A percentile compares a stretch with the other conserved stretches of the same genome.
Evolutionary conservation across 495 filamentous ascomycete species (phyloP).

Genomic region (Xylona heveae): DNA sequence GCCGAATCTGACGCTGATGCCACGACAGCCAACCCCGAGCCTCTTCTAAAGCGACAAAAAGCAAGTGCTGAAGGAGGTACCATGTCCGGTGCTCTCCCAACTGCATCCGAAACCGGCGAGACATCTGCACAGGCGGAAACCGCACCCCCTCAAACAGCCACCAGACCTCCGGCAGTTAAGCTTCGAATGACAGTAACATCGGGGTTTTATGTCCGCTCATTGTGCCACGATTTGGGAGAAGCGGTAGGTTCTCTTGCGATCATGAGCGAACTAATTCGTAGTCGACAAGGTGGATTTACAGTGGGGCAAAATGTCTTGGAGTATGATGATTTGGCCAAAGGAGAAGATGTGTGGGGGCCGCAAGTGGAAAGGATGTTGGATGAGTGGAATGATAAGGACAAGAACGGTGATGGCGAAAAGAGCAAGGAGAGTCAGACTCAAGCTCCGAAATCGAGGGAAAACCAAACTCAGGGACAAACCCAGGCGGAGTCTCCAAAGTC

Average conservation of each 20-base stretch:
- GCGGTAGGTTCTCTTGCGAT: conserved; percentile 60
- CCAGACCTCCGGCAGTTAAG: conserved; percentile 51
- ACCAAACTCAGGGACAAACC: too few relatives aligned
- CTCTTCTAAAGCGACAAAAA: too few relatives aligned
- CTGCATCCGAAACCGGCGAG: conserved; percentile 25
- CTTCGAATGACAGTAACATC: conserved; percentile 85
- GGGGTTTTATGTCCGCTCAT: conserved; percentile 89
- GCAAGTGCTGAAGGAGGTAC: background rate
- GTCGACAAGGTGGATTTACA: conserved; percentile 58
- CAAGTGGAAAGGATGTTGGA: conserved; percentile 47
- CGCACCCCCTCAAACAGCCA: too few relatives aligned
- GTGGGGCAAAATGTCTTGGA: conserved; percentile 57
- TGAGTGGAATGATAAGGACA: too few relatives aligned
- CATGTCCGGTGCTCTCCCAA: conserved; percentile 13
- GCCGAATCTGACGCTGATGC: background rate
- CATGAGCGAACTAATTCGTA: conserved; percentile 71
- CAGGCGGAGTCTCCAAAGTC: too few relatives aligned
- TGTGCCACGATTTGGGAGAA: conserved; percentile 79
- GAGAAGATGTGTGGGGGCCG: conserved; percentile 67
- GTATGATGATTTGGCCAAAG: conserved; percentile 56
- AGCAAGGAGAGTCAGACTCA: too few relatives aligned
- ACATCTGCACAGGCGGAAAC: too few relatives aligned
- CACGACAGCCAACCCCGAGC: conserved; percentile 6
- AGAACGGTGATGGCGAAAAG: too few relatives aligned
- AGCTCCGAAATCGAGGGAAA: too few relatives aligned